Conservation (phyloP, 306 rosid genomes). For the Inga oerstediana region DNA sequence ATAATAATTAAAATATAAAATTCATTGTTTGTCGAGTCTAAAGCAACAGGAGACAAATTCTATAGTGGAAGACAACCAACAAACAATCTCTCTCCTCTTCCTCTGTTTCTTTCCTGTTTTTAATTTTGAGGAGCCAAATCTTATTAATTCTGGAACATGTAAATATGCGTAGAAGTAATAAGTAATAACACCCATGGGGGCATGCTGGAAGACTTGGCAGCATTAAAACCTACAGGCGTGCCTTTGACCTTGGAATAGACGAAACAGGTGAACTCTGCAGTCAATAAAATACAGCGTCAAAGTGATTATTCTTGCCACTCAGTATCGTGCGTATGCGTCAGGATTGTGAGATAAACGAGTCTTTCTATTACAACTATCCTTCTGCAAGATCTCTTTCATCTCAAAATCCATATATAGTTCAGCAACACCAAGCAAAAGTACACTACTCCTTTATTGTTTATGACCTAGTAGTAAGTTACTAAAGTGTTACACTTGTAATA, state of each 20-base stretch:
- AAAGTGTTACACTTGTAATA: neutral
- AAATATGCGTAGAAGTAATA: neutral
- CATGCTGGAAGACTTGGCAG: neutral
- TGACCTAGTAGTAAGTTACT: neutral
- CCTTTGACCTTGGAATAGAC: slow-evolving; percentile 45
- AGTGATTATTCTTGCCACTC: slow-evolving; percentile 19
- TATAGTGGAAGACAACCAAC: neutral
- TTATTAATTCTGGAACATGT: neutral
- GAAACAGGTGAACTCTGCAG: slow-evolving; percentile 79
- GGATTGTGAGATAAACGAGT: neutral
- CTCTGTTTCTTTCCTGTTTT: neutral
- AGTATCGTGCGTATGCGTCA: neutral
- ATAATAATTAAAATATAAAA: neutral
- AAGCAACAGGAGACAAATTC: neutral
- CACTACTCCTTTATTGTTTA: neutral
- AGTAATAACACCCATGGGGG: neutral
- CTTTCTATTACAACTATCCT: neutral
- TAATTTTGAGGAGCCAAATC: neutral
- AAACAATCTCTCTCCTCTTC: neutral
- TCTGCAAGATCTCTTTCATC: neutral
- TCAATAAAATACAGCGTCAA: slow-evolving; percentile 27
- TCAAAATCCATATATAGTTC: neutral
- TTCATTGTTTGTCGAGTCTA: neutral
- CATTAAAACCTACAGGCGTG: slow-evolving; percentile 52
- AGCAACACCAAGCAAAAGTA: neutral